phyloP scores from a whole-genome alignment of 2,329 filamentous ascomycete species.

The Penicillium sp. region DNA sequence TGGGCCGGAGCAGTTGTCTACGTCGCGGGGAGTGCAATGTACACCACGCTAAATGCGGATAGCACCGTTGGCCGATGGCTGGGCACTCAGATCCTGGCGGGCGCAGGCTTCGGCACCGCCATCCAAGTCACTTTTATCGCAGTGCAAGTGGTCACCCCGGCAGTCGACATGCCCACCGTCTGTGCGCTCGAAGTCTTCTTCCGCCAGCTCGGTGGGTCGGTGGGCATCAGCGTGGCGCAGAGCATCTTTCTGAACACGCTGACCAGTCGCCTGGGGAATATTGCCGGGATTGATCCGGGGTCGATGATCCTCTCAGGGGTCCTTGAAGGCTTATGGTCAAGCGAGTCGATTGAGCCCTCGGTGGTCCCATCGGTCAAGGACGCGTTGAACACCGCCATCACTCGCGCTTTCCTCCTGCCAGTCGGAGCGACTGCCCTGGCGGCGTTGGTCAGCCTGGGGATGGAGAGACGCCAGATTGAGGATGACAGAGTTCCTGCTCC shows the following conservation, averaged over 20 bases:
- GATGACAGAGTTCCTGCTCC: conserved; percentile 1
- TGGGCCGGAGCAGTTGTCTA: not conserved
- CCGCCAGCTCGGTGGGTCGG: not conserved
- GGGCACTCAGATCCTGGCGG: not conserved
- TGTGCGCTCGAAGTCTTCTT: conserved; percentile 1
- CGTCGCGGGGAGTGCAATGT: not conserved
- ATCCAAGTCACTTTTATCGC: conserved; percentile 3
- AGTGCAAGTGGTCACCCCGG: conserved; percentile 1
- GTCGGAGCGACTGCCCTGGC: not conserved
- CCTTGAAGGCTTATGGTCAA: not conserved
- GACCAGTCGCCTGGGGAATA: not conserved
- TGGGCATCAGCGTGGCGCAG: conserved; percentile 1
- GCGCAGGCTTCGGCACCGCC: not conserved
- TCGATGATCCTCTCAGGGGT: not conserved
- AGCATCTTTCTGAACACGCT: not conserved
- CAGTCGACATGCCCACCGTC: conserved; percentile 1
- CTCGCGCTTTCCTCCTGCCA: not conserved
- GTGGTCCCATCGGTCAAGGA: not conserved
- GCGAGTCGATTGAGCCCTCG: not conserved
- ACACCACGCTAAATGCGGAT: not conserved
- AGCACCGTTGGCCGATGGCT: not conserved
- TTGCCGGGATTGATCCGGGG: not conserved
- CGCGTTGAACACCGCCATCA: not conserved
- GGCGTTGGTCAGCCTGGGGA: not conserved
- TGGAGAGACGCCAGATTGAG: not conserved